Conservation (phyloP, 306 rosid genomes). For the Prunus mume region DNA sequence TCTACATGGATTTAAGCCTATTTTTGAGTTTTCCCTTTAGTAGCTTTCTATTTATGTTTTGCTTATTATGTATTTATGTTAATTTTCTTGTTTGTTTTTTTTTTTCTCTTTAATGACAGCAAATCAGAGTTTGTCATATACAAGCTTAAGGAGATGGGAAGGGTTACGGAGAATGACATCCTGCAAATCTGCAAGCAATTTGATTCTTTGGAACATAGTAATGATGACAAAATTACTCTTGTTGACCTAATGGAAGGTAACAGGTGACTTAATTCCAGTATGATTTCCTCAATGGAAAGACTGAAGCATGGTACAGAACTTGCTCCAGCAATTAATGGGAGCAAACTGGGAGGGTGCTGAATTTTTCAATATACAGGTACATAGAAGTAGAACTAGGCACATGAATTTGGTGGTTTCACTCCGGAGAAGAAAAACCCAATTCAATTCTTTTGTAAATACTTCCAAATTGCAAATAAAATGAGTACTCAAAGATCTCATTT, state of each 20-base stretch:
- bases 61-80: neutral
- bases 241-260: conserved; percentile 50
- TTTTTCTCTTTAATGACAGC: conserved; percentile 17
- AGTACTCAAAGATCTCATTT: neutral
- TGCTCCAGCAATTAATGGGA: neutral
- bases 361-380: neutral
- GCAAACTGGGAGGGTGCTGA: neutral
- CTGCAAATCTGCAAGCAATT: conserved; percentile 48
- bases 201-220: conserved; percentile 50
- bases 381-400: neutral
- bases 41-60: neutral
- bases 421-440: neutral
- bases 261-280: conserved; percentile 18
- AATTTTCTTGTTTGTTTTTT: neutral
- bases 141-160: conserved; percentile 83
- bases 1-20: neutral
- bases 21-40: neutral
- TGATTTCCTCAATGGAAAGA: neutral
- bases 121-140: conserved; percentile 65
- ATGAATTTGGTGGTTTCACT: conserved; percentile 1
- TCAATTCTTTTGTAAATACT: conserved; percentile 12
- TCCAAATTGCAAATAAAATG: neutral
- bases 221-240: conserved; percentile 56
- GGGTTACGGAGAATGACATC: conserved; percentile 51
- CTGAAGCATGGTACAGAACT: neutral